A percentile compares a stretch with the other conserved stretches of the same genome.
Conservation (phyloP, 2,329 filamentous ascomycete species). For the Zymoseptoria crescenta region DNA sequence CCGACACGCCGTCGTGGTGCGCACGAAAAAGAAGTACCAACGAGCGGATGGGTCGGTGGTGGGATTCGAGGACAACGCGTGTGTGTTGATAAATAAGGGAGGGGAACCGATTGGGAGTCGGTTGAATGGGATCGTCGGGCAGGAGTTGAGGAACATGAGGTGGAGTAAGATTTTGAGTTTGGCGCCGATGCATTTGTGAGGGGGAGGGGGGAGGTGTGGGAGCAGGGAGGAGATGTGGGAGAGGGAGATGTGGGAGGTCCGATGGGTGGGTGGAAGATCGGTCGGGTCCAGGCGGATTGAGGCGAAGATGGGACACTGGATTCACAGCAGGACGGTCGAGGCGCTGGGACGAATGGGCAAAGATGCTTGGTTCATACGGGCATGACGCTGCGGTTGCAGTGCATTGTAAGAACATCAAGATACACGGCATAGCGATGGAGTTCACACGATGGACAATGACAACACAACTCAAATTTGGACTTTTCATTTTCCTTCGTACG, state of each 20-base stretch:
- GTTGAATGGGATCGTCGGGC: constrained; percentile 81
- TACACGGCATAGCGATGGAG: constrained; percentile 9
- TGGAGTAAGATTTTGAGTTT: constrained; percentile 98
- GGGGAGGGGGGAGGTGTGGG: not conserved
- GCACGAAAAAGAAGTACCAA: constrained; percentile 80
- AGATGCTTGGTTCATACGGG: not conserved
- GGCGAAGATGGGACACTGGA: not conserved
- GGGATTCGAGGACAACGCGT: constrained; percentile 95
- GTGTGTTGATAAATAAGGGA: constrained; percentile 92
- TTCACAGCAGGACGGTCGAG: too few relatives aligned
- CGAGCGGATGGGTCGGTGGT: constrained; percentile 83
- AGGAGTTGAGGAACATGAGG: constrained; percentile 81
- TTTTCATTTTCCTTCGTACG: not conserved
- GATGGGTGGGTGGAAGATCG: not conserved
- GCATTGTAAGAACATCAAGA: not conserved
- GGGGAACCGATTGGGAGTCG: constrained; percentile 91
- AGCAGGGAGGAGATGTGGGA: not conserved
- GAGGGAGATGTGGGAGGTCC: not conserved
- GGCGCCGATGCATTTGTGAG: constrained; percentile 72
- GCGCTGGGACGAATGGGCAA: not conserved
- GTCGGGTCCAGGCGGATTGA: not conserved
- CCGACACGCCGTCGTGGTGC: constrained; percentile 88
- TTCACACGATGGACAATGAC: not conserved
- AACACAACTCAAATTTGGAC: not conserved
- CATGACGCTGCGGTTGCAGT: too few relatives aligned